These are phyloP conservation scores for Sporothrix luriei DNA, from an alignment of 2,329 filamentous ascomycete species.

Conservation along the genomic window DNA sequence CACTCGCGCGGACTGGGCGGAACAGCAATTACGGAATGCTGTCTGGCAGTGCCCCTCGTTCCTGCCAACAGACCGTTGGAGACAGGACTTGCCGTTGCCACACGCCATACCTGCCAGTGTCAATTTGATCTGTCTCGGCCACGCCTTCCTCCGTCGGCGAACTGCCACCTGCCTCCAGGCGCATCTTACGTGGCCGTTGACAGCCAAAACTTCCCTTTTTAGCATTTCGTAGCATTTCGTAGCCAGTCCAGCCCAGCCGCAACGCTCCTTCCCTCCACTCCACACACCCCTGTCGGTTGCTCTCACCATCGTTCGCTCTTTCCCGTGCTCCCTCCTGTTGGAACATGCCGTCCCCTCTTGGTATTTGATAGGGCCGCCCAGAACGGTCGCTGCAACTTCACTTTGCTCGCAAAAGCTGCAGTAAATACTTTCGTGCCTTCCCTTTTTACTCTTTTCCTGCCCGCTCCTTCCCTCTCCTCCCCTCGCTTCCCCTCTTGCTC, in stretches of 20 bases:
- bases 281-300: neutral
- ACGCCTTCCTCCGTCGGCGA: neutral
- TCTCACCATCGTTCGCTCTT: constrained; percentile 2
- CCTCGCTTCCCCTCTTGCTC: neutral
- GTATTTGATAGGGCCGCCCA: constrained; percentile 11
- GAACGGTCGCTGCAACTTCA: neutral
- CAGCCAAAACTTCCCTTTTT: neutral
- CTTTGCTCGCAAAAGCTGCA: neutral
- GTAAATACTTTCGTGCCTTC: neutral
- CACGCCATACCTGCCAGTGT: neutral
- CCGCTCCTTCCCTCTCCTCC: neutral
- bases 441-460: neutral
- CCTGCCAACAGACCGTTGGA: no score
- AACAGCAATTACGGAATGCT: neutral
- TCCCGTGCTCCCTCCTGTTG: neutral
- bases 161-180: neutral
- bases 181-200: neutral
- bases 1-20: neutral
- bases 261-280: neutral
- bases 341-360: neutral
- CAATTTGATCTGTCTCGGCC: constrained; percentile 1
- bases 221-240: neutral
- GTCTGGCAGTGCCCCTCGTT: neutral
- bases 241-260: neutral
- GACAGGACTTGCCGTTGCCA: neutral